Evolutionary conservation across 2,329 filamentous ascomycete genomes (phyloP), one percentile per base, ranked within the genome.

Genomic region (Aspergillus sp.): DNA sequence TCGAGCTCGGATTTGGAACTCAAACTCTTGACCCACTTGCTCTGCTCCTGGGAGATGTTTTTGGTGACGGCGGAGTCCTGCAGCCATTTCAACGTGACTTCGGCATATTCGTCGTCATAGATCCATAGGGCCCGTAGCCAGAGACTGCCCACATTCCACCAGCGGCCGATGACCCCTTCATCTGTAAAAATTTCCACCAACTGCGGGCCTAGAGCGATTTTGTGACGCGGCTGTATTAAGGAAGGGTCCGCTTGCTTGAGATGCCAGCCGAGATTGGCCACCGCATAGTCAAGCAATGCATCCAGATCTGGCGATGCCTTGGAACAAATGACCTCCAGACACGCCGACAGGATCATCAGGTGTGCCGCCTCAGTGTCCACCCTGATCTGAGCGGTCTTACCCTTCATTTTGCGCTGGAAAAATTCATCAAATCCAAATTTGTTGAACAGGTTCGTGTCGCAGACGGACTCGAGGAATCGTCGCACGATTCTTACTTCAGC

Each of bases 401-500:
- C 55, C 10, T 56, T 58, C 6, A 63, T 20, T 36, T 65, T 65
- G 3, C 48, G 47, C 47, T 62, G 47, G 33, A 65, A 65, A 19
- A 64, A 65, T 4, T 60, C 59, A 16, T 65, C 63, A 17, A 65
- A 65, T 2, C 60, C 62, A 19, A 65, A 65, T 47, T 59, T 65
- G 5, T 49, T 46, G 47, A 65, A 65, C 20, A 65, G 26, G 1
- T 56, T 56, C 4, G 58, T 49, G 24, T 65, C 62, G 35, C 63
- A 65, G 5, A 65, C 58, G 3, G 54, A 61, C n/a, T 59, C 59
- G 6, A 65, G 41, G 45, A 65, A 64, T 33, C 62, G 52, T 9
- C 53, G 52, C 30, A 66, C 57, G 35, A 66, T 63, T 4, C 57
- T 53, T 17, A 66, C 57, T 26, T 64, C 62, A 2, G 46, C 24